A percentile compares a stretch with the other conserved stretches of the same genome.
Evolutionary conservation across 306 rosid genomes (phyloP).

Genomic region (Senna siamea): DNA sequence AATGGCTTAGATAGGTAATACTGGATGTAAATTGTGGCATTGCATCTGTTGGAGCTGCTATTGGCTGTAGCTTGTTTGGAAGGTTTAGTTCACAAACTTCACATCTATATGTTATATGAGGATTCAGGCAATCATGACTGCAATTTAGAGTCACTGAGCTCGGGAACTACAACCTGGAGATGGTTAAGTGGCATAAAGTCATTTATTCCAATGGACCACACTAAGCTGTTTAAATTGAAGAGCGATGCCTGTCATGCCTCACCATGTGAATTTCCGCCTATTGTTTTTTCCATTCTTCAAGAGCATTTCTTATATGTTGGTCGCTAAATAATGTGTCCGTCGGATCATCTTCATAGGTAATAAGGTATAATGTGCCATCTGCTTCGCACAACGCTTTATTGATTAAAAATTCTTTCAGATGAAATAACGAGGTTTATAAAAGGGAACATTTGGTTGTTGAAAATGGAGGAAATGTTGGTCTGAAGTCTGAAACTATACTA

Average conservation of each 20-base stretch:
- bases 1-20: background rate
- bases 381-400: too few species aligned
- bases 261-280: background rate
- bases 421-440: background rate
- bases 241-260: background rate
- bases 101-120: background rate
- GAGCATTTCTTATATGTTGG: background rate
- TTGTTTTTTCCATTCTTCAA: background rate
- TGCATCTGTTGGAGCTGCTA: background rate
- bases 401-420: background rate
- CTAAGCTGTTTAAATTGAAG: too few species aligned
- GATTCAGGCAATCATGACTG: background rate
- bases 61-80: background rate
- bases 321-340: too few species aligned
- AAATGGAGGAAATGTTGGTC: background rate
- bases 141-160: background rate
- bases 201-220: background rate
- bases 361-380: too few species aligned
- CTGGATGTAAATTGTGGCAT: conserved; percentile 7
- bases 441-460: background rate
- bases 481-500: too few species aligned
- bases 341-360: too few species aligned
- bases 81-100: background rate
- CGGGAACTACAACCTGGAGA: background rate
- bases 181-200: background rate